Evolutionary conservation across 2,329 filamentous ascomycete species (phyloP).

Genomic region (Sporothrix luriei): DNA sequence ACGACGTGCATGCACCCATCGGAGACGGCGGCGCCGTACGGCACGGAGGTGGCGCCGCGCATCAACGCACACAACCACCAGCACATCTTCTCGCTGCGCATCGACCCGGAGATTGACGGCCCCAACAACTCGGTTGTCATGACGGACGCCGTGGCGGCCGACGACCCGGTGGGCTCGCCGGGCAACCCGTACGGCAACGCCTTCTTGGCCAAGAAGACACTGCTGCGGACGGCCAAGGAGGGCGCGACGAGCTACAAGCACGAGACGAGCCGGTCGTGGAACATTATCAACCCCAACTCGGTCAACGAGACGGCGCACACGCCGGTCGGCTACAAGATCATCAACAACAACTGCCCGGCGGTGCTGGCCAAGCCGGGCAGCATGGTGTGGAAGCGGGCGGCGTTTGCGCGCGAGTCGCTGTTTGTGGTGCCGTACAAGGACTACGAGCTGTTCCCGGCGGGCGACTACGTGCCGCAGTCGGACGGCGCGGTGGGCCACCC

Average conservation of each 20-base stretch:
- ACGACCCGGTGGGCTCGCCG: conserved; percentile 73
- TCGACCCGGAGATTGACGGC: conserved; percentile 79
- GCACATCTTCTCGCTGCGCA: conserved; percentile 87
- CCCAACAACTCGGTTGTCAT: conserved; percentile 83
- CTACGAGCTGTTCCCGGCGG: conserved; percentile 80
- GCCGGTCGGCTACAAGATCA: conserved; percentile 83
- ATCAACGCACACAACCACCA: conserved; percentile 97
- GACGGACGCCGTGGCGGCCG: conserved; percentile 71
- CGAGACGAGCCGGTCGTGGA: conserved; percentile 61
- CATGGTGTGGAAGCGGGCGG: conserved; percentile 87
- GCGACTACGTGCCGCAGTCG: conserved; percentile 84
- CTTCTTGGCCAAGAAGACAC: conserved; percentile 83
- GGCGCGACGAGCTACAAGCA: conserved; percentile 80
- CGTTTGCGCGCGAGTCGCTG: conserved; percentile 82
- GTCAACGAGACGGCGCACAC: conserved; percentile 68
- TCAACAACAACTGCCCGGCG: conserved; percentile 78
- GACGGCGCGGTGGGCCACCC: conserved; percentile 70
- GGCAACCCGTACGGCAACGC: conserved; percentile 91
- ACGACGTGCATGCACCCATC: conserved; percentile 80
- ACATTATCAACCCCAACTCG: conserved; percentile 54
- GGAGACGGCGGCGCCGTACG: conserved; percentile 84
- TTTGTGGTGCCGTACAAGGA: conserved; percentile 86
- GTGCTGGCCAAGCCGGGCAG: conserved; percentile 79
- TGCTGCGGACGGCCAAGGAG: conserved; percentile 70
- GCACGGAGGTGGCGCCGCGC: conserved; percentile 85